Evolutionary conservation across 2,329 filamentous ascomycete genomes (phyloP), one percentile per base, ranked within the genome.

Genomic region (Kalmusia sp.): DNA sequence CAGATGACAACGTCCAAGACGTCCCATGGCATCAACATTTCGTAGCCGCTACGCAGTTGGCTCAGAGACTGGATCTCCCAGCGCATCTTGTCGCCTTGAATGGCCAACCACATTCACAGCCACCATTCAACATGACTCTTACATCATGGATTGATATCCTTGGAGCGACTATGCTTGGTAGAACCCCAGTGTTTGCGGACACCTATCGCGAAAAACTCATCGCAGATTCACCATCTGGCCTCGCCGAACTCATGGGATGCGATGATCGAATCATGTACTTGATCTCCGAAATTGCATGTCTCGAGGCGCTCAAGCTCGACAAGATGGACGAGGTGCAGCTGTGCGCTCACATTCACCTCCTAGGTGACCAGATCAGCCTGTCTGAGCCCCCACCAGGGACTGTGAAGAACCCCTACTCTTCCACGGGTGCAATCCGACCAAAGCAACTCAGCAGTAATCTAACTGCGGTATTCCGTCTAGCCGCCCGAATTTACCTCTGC

Each of bases 1-100:
- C 89, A 30, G 89, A 95, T 65, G 92, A 97, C 70, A 84, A 84
- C 40, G 85, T 97, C 21, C 89, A 91, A 14, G 93, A 98, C 71
- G 96, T 98, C 64, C 88, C 93, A 19, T 99, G 95, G 95, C 91
- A 93, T 78, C 91, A 96, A 73, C 95, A 99, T 79, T 97, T 98
- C 79, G 90, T 96, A 73, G 93, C 93, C 3, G 93, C 89, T 17
- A 89, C 90, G 63, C 92, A 87, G 64, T 83, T 98, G 48, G 90
- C 96, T 21, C 86, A 90, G 72, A 93, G 91, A 76, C 87, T 98
- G 28, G 87, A 93, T 54, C 85, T 98, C 33, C 88, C 90, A 8
- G 82, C 83, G 33, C 75, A 87, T 41, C 85, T 93, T 49, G 80
- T 85, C 37, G 81, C 86, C 14, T 52, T 75, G 56, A 81, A 83